Percentiles rank a stretch among this genome's conserved stretches.
Conservation (phyloP, 2,329 filamentous ascomycete genomes). For the Daldinia sp. region DNA sequence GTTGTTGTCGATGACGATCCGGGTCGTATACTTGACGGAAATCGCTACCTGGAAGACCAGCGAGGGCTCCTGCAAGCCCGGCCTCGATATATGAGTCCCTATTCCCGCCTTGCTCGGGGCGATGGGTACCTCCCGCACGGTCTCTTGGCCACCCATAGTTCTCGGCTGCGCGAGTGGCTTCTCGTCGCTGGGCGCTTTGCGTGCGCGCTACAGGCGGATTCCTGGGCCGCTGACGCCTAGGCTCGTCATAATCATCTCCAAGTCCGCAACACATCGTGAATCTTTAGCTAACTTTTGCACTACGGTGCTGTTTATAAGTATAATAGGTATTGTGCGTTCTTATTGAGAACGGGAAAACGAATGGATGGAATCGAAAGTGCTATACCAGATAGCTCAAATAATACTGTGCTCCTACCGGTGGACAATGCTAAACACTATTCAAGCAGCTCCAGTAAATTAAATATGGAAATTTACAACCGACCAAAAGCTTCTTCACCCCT, state of each 20-base stretch:
- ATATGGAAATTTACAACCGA: background rate
- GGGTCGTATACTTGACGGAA: constrained; percentile 33
- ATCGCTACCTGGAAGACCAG: constrained; percentile 36
- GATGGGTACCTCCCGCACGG: background rate
- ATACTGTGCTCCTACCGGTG: background rate
- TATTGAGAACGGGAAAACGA: background rate
- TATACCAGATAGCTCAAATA: constrained; percentile 19
- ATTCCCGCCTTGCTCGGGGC: background rate
- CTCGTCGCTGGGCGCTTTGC: background rate
- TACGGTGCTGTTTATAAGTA: background rate
- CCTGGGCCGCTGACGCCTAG: background rate
- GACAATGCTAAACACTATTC: background rate
- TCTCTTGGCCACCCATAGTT: constrained; percentile 36
- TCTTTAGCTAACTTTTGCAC: background rate
- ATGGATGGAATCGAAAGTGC: background rate
- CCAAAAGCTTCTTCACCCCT: background rate
- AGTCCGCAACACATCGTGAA: background rate
- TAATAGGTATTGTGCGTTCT: too few species aligned
- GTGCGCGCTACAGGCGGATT: background rate
- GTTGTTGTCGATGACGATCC: background rate
- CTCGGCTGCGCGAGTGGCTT: constrained; percentile 31
- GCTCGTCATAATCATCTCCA: constrained; percentile 21
- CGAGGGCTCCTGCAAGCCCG: constrained; percentile 16
- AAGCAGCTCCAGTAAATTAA: background rate
- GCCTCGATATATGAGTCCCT: constrained; percentile 39